phyloP scores from a whole-genome alignment of 1,284 basidiomycete genomes.

The Kalmanozyma brasiliensis region DNA sequence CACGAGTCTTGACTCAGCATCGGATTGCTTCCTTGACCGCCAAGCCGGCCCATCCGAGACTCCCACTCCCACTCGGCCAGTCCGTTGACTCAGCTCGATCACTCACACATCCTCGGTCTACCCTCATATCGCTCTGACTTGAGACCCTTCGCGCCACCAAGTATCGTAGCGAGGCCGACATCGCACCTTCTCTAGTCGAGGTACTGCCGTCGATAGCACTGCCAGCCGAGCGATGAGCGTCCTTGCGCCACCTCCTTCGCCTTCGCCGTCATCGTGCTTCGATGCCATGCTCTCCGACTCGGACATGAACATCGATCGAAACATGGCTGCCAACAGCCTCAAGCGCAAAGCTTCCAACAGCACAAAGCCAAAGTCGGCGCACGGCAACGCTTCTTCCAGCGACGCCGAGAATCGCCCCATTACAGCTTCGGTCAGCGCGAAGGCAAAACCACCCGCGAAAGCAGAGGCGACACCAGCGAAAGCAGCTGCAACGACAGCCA shows the following conservation, averaged over 20 bases:
- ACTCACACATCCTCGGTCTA: background rate
- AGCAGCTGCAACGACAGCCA: constrained; percentile 1
- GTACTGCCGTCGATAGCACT: too few species aligned
- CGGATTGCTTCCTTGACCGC: background rate
- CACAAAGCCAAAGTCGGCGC: constrained; percentile 15
- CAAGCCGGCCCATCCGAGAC: constrained; percentile 6
- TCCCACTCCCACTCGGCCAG: background rate
- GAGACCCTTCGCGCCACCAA: background rate
- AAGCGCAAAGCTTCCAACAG: constrained; percentile 43
- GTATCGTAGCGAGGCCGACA: background rate
- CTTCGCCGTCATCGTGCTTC: constrained; percentile 50
- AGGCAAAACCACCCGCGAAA: constrained; percentile 1
- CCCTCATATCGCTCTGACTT: too few species aligned
- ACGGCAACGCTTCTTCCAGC: constrained; percentile 20
- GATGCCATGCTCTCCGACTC: constrained; percentile 49
- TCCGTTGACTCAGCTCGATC: background rate
- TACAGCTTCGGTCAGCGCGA: constrained; percentile 1
- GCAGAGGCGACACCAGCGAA: constrained; percentile 1
- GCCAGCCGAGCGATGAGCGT: constrained; percentile 47
- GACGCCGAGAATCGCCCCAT: constrained; percentile 42
- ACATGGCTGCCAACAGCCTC: constrained; percentile 30
- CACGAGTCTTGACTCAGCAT: background rate
- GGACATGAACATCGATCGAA: constrained; percentile 47
- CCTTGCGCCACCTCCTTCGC: constrained; percentile 46
- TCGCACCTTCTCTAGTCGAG: too few species aligned